These are phyloP conservation scores for Wickerhamomyces ciferrii DNA, from an alignment of 805 yeast genomes.

Conservation along the genomic window DNA sequence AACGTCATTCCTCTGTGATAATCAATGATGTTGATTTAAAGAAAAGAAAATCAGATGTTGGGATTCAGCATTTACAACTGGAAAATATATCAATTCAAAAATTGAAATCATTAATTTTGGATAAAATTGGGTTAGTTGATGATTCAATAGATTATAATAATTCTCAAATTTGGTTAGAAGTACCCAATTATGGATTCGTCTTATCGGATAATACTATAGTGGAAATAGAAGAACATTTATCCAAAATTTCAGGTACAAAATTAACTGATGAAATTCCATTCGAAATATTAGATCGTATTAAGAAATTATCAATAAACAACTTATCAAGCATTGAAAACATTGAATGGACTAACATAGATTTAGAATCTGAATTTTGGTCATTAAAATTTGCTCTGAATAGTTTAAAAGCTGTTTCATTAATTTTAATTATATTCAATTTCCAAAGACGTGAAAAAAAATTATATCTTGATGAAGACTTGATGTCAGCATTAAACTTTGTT, in stretches of 20 bases:
- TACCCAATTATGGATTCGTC: constrained; percentile 13
- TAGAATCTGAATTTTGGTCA: background rate
- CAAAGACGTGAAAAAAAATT: constrained; percentile 37
- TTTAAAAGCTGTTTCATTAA: constrained; percentile 18
- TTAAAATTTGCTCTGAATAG: constrained; percentile 6
- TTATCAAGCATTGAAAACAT: constrained; percentile 18
- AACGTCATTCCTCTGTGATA: background rate
- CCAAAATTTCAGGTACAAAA: constrained; percentile 11
- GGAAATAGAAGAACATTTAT: constrained; percentile 17
- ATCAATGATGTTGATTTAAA: constrained; percentile 4
- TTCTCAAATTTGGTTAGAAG: constrained; percentile 20
- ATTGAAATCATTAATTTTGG: constrained; percentile 6
- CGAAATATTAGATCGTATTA: constrained; percentile 25
- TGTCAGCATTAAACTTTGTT: constrained; percentile 34
- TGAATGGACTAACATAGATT: constrained; percentile 11
- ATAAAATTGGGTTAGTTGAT: constrained; percentile 18
- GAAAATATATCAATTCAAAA: constrained; percentile 7
- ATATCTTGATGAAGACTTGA: constrained; percentile 39
- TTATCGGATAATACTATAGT: constrained; percentile 15
- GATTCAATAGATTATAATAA: constrained; percentile 20
- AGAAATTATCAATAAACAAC: constrained; percentile 23
- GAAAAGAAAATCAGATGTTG: constrained; percentile 12
- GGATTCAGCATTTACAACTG: constrained; percentile 11
- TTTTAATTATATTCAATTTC: constrained; percentile 36
- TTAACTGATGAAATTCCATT: constrained; percentile 13